A percentile compares a stretch with the other conserved stretches of the same genome.
Evolutionary conservation across 139 green algal genomes (phyloP).

Genomic region (Tetradesmus lagerheimii): DNA sequence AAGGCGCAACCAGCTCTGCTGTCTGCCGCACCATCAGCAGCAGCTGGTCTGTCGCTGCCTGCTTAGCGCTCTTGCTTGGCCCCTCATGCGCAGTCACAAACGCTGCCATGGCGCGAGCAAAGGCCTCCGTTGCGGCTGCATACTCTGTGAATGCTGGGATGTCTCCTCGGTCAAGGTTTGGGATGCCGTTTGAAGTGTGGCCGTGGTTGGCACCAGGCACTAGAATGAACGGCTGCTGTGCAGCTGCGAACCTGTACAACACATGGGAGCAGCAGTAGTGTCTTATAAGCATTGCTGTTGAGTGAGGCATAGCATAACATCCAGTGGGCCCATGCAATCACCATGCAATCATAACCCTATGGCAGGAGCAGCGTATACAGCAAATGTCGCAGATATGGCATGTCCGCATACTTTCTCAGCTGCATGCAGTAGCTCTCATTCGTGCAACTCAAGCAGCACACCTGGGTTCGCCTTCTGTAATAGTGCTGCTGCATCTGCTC

Average conservation of each 20-base stretch:
- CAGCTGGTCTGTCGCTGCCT: conserved; percentile 15
- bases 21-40: conserved; percentile 25
- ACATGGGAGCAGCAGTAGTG: too few species aligned
- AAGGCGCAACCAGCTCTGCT: conserved; percentile 35
- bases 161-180: conserved; percentile 18
- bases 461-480: not conserved
- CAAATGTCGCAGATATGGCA: too few species aligned
- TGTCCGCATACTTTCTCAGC: too few species aligned
- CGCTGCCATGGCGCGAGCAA: not conserved
- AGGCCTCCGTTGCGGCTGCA: not conserved
- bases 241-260: conserved; percentile 28
- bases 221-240: conserved; percentile 31
- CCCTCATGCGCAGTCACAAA: conserved; percentile 41
- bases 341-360: too few species aligned
- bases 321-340: too few species aligned
- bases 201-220: conserved; percentile 43
- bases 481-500: not conserved
- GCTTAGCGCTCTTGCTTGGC: not conserved
- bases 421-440: too few species aligned
- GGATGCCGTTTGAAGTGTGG: conserved; percentile 8
- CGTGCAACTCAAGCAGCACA: not conserved
- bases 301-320: too few species aligned
- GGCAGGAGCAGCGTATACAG: too few species aligned
- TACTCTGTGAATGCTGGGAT: conserved; percentile 1
- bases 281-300: too few species aligned